Conservation (phyloP, 176 grass and related monocot genomes). For the Musa troglodytarum region DNA sequence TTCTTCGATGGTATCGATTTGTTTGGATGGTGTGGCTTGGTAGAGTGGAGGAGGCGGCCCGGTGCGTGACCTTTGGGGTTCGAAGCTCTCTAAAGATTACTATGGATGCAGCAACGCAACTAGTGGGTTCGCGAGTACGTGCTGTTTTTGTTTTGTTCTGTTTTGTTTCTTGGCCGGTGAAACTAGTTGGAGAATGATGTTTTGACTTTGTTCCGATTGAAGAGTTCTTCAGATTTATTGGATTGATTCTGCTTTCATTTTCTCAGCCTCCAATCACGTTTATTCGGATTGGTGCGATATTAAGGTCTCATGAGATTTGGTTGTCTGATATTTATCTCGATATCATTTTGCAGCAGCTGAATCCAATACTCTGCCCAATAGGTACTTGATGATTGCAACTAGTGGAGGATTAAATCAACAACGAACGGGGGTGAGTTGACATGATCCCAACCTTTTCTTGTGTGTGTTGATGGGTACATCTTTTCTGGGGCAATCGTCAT, state of each 20-base stretch:
- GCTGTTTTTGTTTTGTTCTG: constrained; percentile 4
- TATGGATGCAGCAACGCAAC: constrained; percentile 71
- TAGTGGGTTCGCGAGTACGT: constrained; percentile 47
- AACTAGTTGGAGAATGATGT: not conserved
- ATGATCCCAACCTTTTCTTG: not conserved
- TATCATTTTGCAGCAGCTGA: constrained; percentile 50
- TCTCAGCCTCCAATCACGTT: not conserved
- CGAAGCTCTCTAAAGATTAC: constrained; percentile 52
- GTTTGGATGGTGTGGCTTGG: constrained; percentile 15
- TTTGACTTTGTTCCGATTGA: not conserved
- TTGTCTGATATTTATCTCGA: not conserved
- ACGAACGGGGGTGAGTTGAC: constrained; percentile 77
- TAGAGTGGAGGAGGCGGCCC: constrained; percentile 56
- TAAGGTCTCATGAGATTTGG: too few relatives aligned
- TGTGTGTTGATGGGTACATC: not conserved
- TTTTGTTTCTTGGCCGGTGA: not conserved
- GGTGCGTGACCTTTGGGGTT: constrained; percentile 51
- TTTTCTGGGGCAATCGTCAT: not conserved
- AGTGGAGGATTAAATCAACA: constrained; percentile 97
- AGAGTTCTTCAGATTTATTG: not conserved
- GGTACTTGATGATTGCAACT: constrained; percentile 88
- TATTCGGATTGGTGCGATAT: not conserved
- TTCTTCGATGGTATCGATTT: not conserved
- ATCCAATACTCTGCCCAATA: constrained; percentile 43
- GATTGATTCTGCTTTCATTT: not conserved